phyloP scores from a whole-genome alignment of 2,329 filamentous ascomycete species.

The Trichoderma hamatum region DNA sequence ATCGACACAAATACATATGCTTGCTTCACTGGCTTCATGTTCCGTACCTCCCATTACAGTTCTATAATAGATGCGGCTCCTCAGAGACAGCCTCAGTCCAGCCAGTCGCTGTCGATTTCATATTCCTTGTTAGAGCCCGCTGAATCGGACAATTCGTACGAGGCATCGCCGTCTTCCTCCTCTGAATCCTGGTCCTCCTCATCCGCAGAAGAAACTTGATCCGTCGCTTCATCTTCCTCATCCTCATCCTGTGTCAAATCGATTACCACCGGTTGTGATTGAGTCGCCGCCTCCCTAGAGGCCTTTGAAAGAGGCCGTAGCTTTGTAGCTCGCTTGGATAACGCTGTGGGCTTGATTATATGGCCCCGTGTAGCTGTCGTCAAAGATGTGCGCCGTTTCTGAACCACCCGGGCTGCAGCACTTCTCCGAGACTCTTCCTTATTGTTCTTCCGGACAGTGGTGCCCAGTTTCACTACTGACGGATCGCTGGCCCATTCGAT shows the following conservation, averaged over 20 bases:
- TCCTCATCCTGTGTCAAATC: slow-evolving; percentile 25
- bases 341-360: neutral
- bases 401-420: neutral
- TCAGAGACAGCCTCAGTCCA: neutral
- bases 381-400: neutral
- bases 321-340: neutral
- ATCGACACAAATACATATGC: neutral
- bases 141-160: slow-evolving; percentile 23
- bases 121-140: slow-evolving; percentile 17
- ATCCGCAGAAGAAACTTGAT: slow-evolving; percentile 6
- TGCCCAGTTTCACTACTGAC: neutral
- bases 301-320: neutral
- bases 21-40: neutral
- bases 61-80: neutral
- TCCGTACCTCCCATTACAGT: neutral
- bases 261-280: neutral
- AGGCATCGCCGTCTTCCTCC: slow-evolving; percentile 9
- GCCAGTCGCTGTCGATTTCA: slow-evolving; percentile 23
- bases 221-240: neutral
- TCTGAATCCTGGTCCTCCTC: neutral
- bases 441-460: neutral
- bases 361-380: neutral
- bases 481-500: slow-evolving; percentile 20
- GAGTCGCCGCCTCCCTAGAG: neutral
- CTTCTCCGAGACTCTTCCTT: neutral